Base-by-base conservation (phyloP, 306 rosid species). In the Inga oerstediana region DNA sequence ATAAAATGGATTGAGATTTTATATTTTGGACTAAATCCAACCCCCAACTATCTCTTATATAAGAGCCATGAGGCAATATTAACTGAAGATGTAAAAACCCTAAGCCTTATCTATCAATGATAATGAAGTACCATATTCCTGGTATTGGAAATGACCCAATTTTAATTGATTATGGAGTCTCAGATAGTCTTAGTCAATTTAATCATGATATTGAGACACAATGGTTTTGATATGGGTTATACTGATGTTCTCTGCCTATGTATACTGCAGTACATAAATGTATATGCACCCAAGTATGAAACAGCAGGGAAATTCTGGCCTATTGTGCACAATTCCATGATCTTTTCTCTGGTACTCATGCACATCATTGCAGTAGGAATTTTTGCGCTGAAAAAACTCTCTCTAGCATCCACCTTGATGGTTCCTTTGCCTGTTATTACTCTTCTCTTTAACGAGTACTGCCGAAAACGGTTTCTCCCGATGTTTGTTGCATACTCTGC, bases 241-340 rank as follows among this genome's bases (percentile, higher is more conserved):
- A 74, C 76, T 84, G 75, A 90, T 82, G 13, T 22, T 22, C 75
- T 87, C 49, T 22, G 69, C 75, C 74, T 77, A 35, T 81, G 70
- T 37, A 13, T 81, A 41, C 58, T 87, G 92, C 97, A 96, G 99
- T 87, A 90, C 81, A 82, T 93, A 58, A 93, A 93, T 86, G 97
- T 96, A 51, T 93, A 93, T 69, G 94, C 87, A 13, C 93, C 97
- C 11, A 88, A 54, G 85, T 92, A 82, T 81, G 99, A 92, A 85
- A 92, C 95, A 34, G 99, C 95, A 0, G 99, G 99, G 86, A 90
- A 88, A 84, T 94, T 88, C 77, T 96, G 99, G 99, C 99, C 99
- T 14, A 85, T 84, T 15, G 96, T 89, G 73, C 99, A 96, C 88
- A 87, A 89, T 72, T 90, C 97, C 32, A 89, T 83, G 89, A 92